phyloP scores from a whole-genome alignment of 441 rosid genomes.

The Gossypium davidsonii region DNA sequence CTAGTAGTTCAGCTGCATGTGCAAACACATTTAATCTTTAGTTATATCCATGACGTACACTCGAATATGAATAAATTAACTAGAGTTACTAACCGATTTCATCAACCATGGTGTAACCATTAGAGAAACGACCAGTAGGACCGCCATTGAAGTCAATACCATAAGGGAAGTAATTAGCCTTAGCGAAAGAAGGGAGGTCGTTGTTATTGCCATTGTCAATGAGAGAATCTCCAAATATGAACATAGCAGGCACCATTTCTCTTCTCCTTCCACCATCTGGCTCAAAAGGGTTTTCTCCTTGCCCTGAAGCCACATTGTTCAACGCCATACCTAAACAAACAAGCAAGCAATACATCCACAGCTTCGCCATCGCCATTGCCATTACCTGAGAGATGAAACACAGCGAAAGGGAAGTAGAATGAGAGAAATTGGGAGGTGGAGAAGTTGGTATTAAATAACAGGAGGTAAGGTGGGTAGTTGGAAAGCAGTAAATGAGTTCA shows the following conservation, averaged over 20 bases:
- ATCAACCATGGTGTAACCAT: conserved; percentile 92
- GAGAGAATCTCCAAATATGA: conserved; percentile 85
- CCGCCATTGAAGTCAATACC: conserved; percentile 91
- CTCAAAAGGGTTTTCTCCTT: conserved; percentile 24
- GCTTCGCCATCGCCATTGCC: conserved; percentile 15
- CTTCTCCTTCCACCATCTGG: conserved; percentile 24
- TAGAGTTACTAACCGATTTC: conserved; percentile 45
- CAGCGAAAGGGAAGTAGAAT: background rate
- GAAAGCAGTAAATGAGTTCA: conserved; percentile 41
- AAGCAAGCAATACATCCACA: background rate
- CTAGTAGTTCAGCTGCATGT: conserved; percentile 63
- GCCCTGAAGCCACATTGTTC: conserved; percentile 19
- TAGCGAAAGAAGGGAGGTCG: conserved; percentile 70
- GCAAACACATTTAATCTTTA: conserved; percentile 8
- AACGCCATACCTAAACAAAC: background rate
- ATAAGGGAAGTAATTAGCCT: conserved; percentile 83
- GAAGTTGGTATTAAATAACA: conserved; percentile 20
- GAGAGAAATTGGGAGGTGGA: background rate
- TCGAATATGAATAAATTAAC: no score
- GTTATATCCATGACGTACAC: no score
- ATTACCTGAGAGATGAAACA: background rate
- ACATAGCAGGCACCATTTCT: conserved; percentile 74
- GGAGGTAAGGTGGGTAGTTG: conserved; percentile 27
- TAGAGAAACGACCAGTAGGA: conserved; percentile 91
- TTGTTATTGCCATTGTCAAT: conserved; percentile 89